Evolutionary conservation across 1,284 basidiomycete species (phyloP), one percentile per base, ranked within the genome.

Genomic region (Termitomyces sp.): DNA sequence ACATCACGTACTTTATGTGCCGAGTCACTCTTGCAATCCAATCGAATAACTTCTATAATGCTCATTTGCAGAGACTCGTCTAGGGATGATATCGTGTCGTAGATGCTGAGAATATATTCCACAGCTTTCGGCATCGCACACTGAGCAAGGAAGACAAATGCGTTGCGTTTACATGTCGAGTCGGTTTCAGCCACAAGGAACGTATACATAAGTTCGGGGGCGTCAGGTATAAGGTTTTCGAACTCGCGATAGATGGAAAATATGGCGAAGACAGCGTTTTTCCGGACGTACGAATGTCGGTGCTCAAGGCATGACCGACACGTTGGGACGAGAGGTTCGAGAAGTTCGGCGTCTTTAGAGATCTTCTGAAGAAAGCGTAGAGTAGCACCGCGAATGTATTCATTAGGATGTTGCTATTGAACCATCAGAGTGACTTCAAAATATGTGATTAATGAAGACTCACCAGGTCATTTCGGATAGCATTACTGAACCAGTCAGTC

Each of bases 181-280:
- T 99, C 97, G 42, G 89, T 89, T 74, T 98, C 94, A 43, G 94
- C 95, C n/a, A 88, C 90, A 48, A 99, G 86, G 84, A 99, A 99
- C 5, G 94, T 96, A 67, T 94, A 87, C 70, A 99, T 91, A 64
- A 99, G 82, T 71, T 99, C 97, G 0, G 96, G 92, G 1, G 94
- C 97, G 67, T 99, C 97, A 30, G 95, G 94, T 55, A 99, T 92
- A 64, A 99, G 88, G 70, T 93, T 80, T 68, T 98, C 94, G 68
- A 94, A 93, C 70, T 92, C 84, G 68, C 91, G 90, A 74, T 94
- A 97, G 72, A 99, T 97, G 54, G 92, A 85, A 73, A 90, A 96
- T 50, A 98, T 82, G 41, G 95, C 92, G 71, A 99, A 98, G 49
- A 99, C 94, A 39, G 96, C 97, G 68, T 98, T 98, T 79, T 99